phyloP scores from a whole-genome alignment of 202 grass and related monocot genomes.

The Bolboschoenoplectus hybrid region DNA sequence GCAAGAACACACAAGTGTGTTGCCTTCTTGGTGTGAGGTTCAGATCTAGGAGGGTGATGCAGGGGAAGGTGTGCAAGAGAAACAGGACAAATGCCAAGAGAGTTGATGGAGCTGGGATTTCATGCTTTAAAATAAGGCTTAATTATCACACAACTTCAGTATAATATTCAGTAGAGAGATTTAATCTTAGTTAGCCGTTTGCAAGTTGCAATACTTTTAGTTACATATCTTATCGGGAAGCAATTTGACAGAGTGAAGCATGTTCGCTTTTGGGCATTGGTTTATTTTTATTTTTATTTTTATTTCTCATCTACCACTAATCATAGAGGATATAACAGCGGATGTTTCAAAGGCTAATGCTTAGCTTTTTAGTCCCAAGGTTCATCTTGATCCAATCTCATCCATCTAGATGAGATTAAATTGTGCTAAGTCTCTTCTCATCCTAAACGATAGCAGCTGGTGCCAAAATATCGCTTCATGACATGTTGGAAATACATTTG shows the following conservation, averaged over 20 bases:
- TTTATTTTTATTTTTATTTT: background rate
- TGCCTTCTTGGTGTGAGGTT: background rate
- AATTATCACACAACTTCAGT: background rate
- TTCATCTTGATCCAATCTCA: background rate
- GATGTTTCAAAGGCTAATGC: too few relatives aligned
- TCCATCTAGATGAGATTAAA: background rate
- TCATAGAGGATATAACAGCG: background rate
- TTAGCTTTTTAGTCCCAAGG: too few relatives aligned
- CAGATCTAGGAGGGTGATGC: background rate
- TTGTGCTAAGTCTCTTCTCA: background rate
- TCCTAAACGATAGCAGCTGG: background rate
- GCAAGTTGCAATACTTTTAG: background rate
- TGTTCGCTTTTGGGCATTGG: background rate
- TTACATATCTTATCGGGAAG: background rate
- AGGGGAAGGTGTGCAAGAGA: background rate
- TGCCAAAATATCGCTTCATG: background rate
- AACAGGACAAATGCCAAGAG: background rate
- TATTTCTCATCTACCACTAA: background rate
- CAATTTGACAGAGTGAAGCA: background rate
- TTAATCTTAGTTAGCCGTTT: background rate
- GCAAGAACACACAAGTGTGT: background rate
- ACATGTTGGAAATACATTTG: too few relatives aligned
- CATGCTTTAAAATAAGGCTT: background rate
- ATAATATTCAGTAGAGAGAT: background rate
- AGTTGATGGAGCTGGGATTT: background rate